phyloP scores from a whole-genome alignment of 495 filamentous ascomycete genomes.

The Clavariopsis aquatica region DNA sequence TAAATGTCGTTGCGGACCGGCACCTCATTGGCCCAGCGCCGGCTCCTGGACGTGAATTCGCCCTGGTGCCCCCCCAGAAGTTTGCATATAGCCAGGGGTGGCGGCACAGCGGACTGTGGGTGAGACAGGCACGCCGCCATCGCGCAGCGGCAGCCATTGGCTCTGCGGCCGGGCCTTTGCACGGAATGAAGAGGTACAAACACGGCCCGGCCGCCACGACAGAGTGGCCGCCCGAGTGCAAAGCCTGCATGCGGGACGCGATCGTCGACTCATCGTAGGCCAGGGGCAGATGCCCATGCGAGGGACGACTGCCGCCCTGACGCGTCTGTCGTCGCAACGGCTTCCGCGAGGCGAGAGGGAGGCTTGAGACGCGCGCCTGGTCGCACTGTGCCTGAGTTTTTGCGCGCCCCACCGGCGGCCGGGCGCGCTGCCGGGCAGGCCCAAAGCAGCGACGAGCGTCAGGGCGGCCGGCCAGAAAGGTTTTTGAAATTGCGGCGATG shows the following conservation, averaged over 20 bases:
- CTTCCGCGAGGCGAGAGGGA: conserved; percentile 5
- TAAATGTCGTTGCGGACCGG: neutral
- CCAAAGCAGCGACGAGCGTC: neutral
- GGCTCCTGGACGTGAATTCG: conserved; percentile 7
- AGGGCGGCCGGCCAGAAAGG: neutral
- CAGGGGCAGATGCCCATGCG: too few species aligned
- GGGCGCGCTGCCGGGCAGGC: neutral
- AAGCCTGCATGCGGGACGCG: neutral
- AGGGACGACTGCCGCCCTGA: conserved; percentile 24
- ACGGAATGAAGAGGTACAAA: neutral
- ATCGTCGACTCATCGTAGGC: neutral
- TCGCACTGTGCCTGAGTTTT: neutral
- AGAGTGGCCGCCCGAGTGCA: neutral
- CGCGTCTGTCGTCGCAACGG: conserved; percentile 14
- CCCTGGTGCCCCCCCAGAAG: neutral
- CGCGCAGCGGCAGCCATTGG: neutral
- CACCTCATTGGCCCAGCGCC: conserved; percentile 7
- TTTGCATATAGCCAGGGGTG: conserved; percentile 12
- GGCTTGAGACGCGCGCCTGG: conserved; percentile 18
- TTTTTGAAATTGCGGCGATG: conserved; percentile 12
- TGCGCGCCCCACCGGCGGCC: neutral
- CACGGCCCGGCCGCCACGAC: neutral
- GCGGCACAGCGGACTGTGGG: neutral
- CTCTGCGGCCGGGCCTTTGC: neutral
- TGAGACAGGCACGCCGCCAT: conserved; percentile 11